Base-by-base conservation (phyloP, 495 filamentous ascomycete species). In the Trichoderma asperelloides region DNA sequence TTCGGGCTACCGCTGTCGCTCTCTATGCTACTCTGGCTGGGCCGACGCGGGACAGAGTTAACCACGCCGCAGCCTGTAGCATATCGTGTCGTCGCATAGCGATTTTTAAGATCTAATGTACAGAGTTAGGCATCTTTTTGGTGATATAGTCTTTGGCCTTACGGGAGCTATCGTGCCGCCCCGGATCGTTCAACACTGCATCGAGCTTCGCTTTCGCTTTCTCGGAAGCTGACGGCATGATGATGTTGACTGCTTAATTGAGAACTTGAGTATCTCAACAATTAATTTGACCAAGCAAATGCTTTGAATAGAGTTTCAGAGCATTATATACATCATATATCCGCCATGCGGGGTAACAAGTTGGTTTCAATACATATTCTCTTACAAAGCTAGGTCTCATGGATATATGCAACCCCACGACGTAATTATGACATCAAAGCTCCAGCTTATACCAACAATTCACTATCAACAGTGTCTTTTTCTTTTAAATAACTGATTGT, bases 381-480 rank as follows among this genome's bases (percentile, higher is more conserved):
- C 2, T 30, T 27, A 60, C 5, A 60, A 30, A 60, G n/a, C 55
- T 28, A 27, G 16, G 2, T 60, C 55, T 60, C 55, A 9, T 15
- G 16, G 30, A 1, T 21, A 23, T 51, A 11, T 25, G 6, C 23
- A 30, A 11, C 12, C 25, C 55, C 4, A 9, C 21, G 27, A 30
- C 55, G 55, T 60, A 60, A 60, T 3, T 30, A 60, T 60, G 55
- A 60, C 55, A 60, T 60, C 55, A 60, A 60, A 30, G 47, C 21
- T 21, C n/a, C 5, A 5, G 6, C 8, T 51, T 51, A 23, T 23
- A 8, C 47, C n/a, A 51, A 21, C 30, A 51, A n/a, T 5, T 21
- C 47, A 37, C 33, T 8, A 37, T 7, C 0, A 2, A 37, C 33
- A 37, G 5, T 37, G 33, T 37, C 33, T 37, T 37, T 8, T 37